Conservation (phyloP, 2,329 filamentous ascomycete species). For the Microascus cirrosus region DNA sequence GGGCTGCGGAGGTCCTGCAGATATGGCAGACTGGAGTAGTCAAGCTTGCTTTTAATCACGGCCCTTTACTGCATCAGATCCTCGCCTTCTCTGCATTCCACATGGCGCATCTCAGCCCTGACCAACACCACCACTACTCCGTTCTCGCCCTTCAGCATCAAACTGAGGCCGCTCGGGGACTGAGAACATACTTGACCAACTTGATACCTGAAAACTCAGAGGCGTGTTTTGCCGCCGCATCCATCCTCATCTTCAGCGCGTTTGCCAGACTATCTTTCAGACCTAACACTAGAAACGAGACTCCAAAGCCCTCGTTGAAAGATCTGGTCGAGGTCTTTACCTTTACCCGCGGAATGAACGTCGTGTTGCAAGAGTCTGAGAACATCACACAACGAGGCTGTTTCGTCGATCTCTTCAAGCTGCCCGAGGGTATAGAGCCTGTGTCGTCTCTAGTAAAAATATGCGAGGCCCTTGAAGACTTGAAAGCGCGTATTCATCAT, state of each 20-base stretch:
- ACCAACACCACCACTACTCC: constrained; percentile 11
- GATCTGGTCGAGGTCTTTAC: background rate
- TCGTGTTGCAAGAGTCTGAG: background rate
- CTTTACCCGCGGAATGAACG: background rate
- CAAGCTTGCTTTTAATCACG: constrained; percentile 14
- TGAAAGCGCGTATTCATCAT: background rate
- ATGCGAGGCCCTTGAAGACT: background rate
- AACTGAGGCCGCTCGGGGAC: constrained; percentile 16
- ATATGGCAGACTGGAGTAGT: constrained; percentile 18
- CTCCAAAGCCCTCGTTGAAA: background rate
- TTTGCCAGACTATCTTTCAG: constrained; percentile 14
- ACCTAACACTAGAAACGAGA: background rate
- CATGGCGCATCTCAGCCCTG: constrained; percentile 14
- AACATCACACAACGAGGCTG: background rate
- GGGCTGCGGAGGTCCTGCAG: constrained; percentile 14
- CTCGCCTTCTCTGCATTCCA: constrained; percentile 19
- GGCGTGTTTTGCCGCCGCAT: constrained; percentile 19
- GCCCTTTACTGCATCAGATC: constrained; percentile 19
- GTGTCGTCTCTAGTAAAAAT: background rate
- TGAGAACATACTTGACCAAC: constrained; percentile 14
- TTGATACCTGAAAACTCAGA: constrained; percentile 18
- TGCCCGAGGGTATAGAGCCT: background rate
- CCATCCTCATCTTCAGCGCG: constrained; percentile 18
- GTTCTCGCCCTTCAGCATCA: constrained; percentile 20
- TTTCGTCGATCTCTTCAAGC: background rate